These are phyloP conservation scores for Pseudoscleropodium purum DNA, from an alignment of 225 moss, liverwort and hornwort genomes.

Conservation along the genomic window DNA sequence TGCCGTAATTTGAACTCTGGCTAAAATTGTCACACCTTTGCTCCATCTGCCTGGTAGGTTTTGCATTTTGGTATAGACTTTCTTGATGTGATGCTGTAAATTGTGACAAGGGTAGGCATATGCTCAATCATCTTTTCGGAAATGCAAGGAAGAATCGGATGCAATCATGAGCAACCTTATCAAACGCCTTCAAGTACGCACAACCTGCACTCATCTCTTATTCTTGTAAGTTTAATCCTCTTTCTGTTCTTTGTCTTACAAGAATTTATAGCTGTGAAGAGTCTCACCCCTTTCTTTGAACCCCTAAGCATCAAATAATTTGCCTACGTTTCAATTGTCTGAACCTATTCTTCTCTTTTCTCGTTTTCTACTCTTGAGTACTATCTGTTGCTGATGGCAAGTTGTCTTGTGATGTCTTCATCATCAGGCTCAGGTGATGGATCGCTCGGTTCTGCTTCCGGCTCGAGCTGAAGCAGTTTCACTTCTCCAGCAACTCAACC, in stretches of 20 bases:
- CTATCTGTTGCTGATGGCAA: not conserved
- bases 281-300: not conserved
- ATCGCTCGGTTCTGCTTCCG: constrained; percentile 38
- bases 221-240: not conserved
- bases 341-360: not conserved
- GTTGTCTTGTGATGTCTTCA: not conserved
- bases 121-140: constrained; percentile 71
- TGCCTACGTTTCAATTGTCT: not conserved
- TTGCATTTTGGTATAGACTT: not conserved
- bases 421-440: constrained; percentile 67
- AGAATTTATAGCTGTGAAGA: not conserved
- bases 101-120: constrained; percentile 56
- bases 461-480: constrained; percentile 69
- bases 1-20: not conserved
- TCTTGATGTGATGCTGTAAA: constrained; percentile 13
- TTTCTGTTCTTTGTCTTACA: not conserved
- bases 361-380: not conserved
- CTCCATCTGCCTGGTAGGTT: not conserved
- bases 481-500: constrained; percentile 63
- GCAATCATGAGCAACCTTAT: constrained; percentile 55
- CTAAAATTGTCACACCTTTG: not conserved
- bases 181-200: constrained; percentile 53
- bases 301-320: not conserved
- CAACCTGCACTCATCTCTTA: not conserved
- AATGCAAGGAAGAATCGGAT: constrained; percentile 80